Evolutionary conservation across 768 basidiomycete species (phyloP), one percentile per base, ranked within the genome.

Genomic region (Cyclocybe aegerita): DNA sequence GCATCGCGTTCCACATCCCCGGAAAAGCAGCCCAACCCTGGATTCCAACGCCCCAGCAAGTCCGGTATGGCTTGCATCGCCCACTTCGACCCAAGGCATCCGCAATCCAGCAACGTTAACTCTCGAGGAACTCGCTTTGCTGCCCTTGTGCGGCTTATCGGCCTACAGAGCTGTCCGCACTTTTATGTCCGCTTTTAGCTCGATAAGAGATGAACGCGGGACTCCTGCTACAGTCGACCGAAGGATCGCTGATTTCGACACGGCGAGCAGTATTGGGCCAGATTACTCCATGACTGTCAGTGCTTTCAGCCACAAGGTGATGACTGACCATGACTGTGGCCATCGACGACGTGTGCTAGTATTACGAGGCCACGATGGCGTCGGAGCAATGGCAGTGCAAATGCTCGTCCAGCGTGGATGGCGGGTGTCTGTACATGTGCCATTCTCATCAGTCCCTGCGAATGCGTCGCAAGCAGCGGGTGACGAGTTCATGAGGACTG

Each of bases 91-190:
- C 5, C 60, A 69, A 11, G 54, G 56, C 23, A 58, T 43, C n/a
- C 15, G 45, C 36, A 36, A 50, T 39, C 43, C 48, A 14, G 48
- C 60, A 17, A 53, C 64, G 1, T 59, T 74, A 15, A 69, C 82
- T 1, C 65, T 92, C 29, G 84, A 88, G 48, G 88, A 93, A 62
- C 79, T 94, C 11, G 86, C 93, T 1, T 77, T 93, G 15, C 74
- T 96, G 0, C 88, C 94, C 2, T 70, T 92, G 2, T 81, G 82
- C 39, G 93, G 88, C 3, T 72, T 96, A 17, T 77, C 85, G n/a
- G 90, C 93, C 0, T 84, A 90, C 59, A 83, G 93, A 10, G 91
- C 90, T 1, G 76, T 93, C 7, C 81, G 88, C 39, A 86, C 88
- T 0, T 81, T 87, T 53, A 70, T 76, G 16, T 75, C 70, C 49